Conservation (phyloP, 1,139 yeast genomes). For the Suhomyces kunorum region DNA sequence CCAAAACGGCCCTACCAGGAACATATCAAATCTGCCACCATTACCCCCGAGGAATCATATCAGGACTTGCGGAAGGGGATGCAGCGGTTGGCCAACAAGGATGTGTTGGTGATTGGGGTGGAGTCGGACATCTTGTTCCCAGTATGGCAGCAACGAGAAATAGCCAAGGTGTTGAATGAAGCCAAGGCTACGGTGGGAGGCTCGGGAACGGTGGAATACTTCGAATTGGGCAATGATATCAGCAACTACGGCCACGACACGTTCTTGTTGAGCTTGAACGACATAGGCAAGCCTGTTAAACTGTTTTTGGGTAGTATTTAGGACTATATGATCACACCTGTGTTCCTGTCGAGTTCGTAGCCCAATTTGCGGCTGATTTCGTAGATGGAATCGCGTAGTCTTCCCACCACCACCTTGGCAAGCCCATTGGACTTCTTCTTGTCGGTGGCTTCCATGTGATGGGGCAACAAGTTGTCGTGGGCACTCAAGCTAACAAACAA, state of each 20-base stretch:
- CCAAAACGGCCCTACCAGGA: slow-evolving; percentile 62
- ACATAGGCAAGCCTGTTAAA: slow-evolving; percentile 77
- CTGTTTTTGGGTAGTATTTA: slow-evolving; percentile 43
- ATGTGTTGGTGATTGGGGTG: slow-evolving; percentile 81
- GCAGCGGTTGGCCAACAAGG: slow-evolving; percentile 59
- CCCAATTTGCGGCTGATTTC: slow-evolving; percentile 56
- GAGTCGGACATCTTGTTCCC: slow-evolving; percentile 91
- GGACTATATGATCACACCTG: slow-evolving; percentile 48
- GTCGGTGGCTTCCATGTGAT: slow-evolving; percentile 37
- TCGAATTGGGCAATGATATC: slow-evolving; percentile 73
- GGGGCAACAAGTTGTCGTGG: slow-evolving; percentile 84
- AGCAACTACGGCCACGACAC: slow-evolving; percentile 92
- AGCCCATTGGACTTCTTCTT: slow-evolving; percentile 46
- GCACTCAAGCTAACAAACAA: slow-evolving; percentile 91
- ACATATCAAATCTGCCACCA: slow-evolving; percentile 35
- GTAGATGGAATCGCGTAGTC: slow-evolving; percentile 52
- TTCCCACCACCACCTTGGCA: slow-evolving; percentile 65
- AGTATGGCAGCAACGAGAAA: slow-evolving; percentile 90
- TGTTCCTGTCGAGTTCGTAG: slow-evolving; percentile 61
- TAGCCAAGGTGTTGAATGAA: slow-evolving; percentile 58
- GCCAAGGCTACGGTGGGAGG: slow-evolving; percentile 33
- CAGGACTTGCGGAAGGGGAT: slow-evolving; percentile 69
- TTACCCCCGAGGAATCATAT: slow-evolving; percentile 54
- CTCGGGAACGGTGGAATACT: slow-evolving; percentile 49
- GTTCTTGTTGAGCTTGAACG: slow-evolving; percentile 72